Conservation (phyloP, 1,284 basidiomycete genomes). For the Microbotryum silenes-acaulis region DNA sequence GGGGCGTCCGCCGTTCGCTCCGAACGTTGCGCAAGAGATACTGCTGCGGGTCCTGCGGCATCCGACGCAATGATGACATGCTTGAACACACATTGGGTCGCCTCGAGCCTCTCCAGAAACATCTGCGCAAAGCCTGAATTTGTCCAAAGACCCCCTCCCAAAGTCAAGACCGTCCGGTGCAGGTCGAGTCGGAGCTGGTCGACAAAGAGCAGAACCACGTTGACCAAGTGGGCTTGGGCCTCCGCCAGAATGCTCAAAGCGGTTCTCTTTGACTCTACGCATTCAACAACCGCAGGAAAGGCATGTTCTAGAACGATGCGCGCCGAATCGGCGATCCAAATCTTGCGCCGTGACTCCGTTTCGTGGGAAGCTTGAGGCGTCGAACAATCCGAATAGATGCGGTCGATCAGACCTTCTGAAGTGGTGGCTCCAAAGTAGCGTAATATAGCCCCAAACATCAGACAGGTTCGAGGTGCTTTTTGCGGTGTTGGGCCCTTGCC, state of each 20-base stretch:
- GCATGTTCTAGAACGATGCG: slow-evolving; percentile 32
- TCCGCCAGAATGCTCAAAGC: slow-evolving; percentile 13
- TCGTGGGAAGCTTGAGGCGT: not conserved
- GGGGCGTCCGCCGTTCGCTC: too few species aligned
- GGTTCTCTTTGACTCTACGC: slow-evolving; percentile 14
- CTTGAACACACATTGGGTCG: too few species aligned
- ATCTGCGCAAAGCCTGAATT: slow-evolving; percentile 28
- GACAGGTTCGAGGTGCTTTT: not conserved
- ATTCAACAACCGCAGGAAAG: not conserved
- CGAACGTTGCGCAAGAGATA: too few species aligned
- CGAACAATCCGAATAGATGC: slow-evolving; percentile 17
- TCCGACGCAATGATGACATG: too few species aligned
- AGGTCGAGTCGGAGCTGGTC: slow-evolving; percentile 21
- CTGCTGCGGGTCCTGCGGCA: too few species aligned
- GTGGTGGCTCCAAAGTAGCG: slow-evolving; percentile 6
- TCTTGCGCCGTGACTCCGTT: slow-evolving; percentile 34
- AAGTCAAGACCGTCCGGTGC: slow-evolving; percentile 22
- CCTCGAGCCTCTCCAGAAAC: slow-evolving; percentile 20
- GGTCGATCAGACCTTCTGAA: slow-evolving; percentile 16
- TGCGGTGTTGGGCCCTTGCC: not conserved
- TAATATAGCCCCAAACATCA: slow-evolving; percentile 13
- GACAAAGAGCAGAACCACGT: slow-evolving; percentile 26
- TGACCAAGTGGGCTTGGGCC: slow-evolving; percentile 23
- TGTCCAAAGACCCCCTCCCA: slow-evolving; percentile 37
- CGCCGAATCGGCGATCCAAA: slow-evolving; percentile 35